Conservation (phyloP, 139 green algal genomes). For the Picochlorum sp. region DNA sequence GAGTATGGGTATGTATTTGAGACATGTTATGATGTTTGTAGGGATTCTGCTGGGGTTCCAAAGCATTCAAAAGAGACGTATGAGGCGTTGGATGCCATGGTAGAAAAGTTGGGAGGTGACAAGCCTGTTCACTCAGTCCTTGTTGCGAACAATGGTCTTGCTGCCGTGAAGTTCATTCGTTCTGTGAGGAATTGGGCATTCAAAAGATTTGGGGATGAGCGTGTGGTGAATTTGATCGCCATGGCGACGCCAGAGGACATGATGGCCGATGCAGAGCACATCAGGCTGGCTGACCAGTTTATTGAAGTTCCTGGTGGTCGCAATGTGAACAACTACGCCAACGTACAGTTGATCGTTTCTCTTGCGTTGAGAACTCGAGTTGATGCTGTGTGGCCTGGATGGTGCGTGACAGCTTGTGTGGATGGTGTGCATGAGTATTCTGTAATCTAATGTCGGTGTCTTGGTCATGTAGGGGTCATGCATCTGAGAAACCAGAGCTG, state of each 20-base stretch:
- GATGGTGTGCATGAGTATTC: background rate
- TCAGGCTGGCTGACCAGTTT: slow-evolving; percentile 95
- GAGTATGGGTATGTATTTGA: background rate
- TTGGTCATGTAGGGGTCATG: slow-evolving; percentile 75
- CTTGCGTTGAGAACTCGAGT: slow-evolving; percentile 69
- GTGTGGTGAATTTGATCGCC: slow-evolving; percentile 72
- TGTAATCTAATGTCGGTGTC: background rate
- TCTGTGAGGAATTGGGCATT: slow-evolving; percentile 74
- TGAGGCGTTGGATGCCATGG: slow-evolving; percentile 11
- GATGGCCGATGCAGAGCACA: slow-evolving; percentile 87
- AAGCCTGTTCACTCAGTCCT: slow-evolving; percentile 17
- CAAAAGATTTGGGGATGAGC: slow-evolving; percentile 59
- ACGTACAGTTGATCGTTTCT: slow-evolving; percentile 86
- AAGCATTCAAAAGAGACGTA: slow-evolving; percentile 17
- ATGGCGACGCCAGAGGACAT: slow-evolving; percentile 97
- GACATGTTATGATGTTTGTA: background rate
- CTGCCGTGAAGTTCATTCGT: slow-evolving; percentile 96
- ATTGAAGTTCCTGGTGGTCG: slow-evolving; percentile 91
- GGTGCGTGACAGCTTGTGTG: slow-evolving; percentile 37
- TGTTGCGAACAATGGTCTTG: slow-evolving; percentile 60
- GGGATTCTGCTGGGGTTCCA: slow-evolving; percentile 20
- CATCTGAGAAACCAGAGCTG: slow-evolving; percentile 91
- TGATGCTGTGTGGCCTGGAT: slow-evolving; percentile 96
- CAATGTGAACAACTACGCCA: slow-evolving; percentile 99
- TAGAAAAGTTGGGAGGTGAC: slow-evolving; percentile 24